A percentile compares a stretch with the other conserved stretches of the same genome.
Evolutionary conservation across 1,284 basidiomycete genomes (phyloP).

Genomic region (Schizophyllum amplum): DNA sequence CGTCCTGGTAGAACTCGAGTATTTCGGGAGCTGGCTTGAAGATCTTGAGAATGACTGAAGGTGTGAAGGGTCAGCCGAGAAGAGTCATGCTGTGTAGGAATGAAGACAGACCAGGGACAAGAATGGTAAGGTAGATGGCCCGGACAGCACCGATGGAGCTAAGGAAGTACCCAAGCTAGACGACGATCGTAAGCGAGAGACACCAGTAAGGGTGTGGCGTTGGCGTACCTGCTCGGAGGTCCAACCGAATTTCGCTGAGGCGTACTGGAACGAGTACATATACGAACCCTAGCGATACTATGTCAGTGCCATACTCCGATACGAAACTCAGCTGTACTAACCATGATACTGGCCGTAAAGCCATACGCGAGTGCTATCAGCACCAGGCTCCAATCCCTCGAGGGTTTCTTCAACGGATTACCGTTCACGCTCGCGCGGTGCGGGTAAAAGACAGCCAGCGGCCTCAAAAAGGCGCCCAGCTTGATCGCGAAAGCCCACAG

Average conservation of each 20-base stretch:
- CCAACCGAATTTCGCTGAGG: conserved; percentile 63
- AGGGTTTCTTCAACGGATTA: conserved; percentile 31
- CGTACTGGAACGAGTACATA: conserved; percentile 64
- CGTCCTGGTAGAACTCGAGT: conserved; percentile 26
- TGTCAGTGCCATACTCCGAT: conserved; percentile 1
- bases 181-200: neutral
- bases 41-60: conserved; percentile 45
- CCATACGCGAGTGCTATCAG: conserved; percentile 51
- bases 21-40: conserved; percentile 33
- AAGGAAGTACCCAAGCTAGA: conserved; percentile 71
- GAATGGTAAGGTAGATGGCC: conserved; percentile 49
- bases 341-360: conserved; percentile 46
- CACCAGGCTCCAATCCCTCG: conserved; percentile 65
- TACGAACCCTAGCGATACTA: conserved; percentile 44
- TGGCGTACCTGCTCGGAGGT: conserved; percentile 54
- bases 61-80: neutral
- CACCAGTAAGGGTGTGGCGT: neutral
- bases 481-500: conserved; percentile 10
- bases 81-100: neutral
- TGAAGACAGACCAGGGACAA: conserved; percentile 55
- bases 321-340: conserved; percentile 22
- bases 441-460: conserved; percentile 61
- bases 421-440: conserved; percentile 17
- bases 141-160: conserved; percentile 53
- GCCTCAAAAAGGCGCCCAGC: conserved; percentile 56